Evolutionary conservation across 2,329 filamentous ascomycete species (phyloP), one percentile per base, ranked within the genome.

Genomic region (Gaeumannomyces sp.): DNA sequence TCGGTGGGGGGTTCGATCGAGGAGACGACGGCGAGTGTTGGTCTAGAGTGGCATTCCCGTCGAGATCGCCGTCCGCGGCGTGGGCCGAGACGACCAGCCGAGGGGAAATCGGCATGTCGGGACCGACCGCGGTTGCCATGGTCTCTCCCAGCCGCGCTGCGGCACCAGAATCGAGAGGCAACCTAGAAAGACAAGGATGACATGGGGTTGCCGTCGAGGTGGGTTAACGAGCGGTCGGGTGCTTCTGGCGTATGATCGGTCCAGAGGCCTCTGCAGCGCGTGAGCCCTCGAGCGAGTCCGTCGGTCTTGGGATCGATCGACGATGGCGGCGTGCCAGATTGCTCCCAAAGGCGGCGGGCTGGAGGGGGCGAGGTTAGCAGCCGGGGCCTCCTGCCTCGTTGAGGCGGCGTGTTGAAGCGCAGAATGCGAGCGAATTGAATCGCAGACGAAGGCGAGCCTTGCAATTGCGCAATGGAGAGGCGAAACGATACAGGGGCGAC

Each of bases 1-100:
- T 89, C 60, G 86, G 86, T 63, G 83, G 82, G 31, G 76, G 69
- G 29, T 74, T 73, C 58, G 73, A 71, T 63, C 72, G 73, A 63
- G 76, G 75, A 1, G 67, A 65, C 60, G 78, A 77, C 22, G 70
- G 66, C 62, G 38, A 8, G 4, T 25, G 19, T 5, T 62, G 19
- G 22, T 22, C n/a, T 22, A 31, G 19, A 14, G 27, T 25, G 7
- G 29, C 28, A 31, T 62, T 27, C 14, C 50, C 31, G 45, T 22
- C 53, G 6, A 16, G 27, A 16, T 29, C 16, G 27, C 50, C 33
- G 25, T 57, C 31, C 2, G 33, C 29, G 25, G 56, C 53, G 5
- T 59, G 62, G 16, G 25, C 50, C n/a, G 67, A 35, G 63, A 68
- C 59, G 64, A 65, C 64, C 65, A 65, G 29, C 53, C 13, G 25